Evolutionary conservation across 495 filamentous ascomycete genomes (phyloP), one percentile per base, ranked within the genome.

Genomic region (Wilcoxina mikolae): DNA sequence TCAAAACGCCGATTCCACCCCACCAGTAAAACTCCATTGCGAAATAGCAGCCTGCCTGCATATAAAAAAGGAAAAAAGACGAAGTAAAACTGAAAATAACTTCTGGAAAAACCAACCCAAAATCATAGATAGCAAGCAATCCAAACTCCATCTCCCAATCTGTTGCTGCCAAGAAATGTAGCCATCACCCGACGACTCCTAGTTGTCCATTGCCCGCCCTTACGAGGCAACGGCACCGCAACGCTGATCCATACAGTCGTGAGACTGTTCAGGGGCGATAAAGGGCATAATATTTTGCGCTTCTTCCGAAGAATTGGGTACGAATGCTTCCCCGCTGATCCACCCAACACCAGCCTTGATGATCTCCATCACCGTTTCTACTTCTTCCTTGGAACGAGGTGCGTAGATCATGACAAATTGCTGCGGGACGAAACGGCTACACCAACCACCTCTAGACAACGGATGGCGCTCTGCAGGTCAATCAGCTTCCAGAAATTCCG

Each of bases 401-500:
- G 88, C 84, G 71, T 95, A 95, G 12, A 95, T 74, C 75, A 94
- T 79, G 35, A 84, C 66, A 67, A 84, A 93, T 27, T 81, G 82
- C 10, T 67, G 66, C 0, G 85, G 83, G 50, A 78, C 74, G 58
- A 76, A 85, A 53, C 72, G 71, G 62, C 58, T 72, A 43, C 71
- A 70, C 55, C 67, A 67, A 9, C 74, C 74, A 23, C 73, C 77
- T 56, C 80, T 79, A 2, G 84, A 80, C 56, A 94, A 73, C 0
- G 84, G 84, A 68, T 94, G 87, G n/a, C 87, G 73, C 68, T 94
- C 78, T 65, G 55, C 2, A 55, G 17, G 18, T 38, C 10, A 38
- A 28, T 49, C 22, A 42, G 51, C 25, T 51, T 18, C 38, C 44
- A 46, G 35, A 45, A 28, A 20, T 39, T 25, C 25, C 15, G 10